Evolutionary conservation across 495 filamentous ascomycete species (phyloP).

Genomic region (Pyronema domesticum): DNA sequence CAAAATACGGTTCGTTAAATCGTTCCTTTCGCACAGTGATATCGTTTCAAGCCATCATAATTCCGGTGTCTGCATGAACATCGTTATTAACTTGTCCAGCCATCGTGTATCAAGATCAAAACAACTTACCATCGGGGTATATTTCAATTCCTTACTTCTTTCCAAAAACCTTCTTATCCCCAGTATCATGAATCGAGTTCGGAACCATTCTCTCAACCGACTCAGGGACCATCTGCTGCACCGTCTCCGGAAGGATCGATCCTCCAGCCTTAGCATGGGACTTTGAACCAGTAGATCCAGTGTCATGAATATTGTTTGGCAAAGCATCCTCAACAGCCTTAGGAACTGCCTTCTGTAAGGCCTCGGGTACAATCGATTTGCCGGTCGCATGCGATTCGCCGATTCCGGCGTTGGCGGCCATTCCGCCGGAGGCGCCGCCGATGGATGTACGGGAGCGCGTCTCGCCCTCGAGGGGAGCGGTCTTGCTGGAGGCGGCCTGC

Average conservation of each 20-base stretch:
- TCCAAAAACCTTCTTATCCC: slow-evolving; percentile 3
- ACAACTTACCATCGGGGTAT: too few relatives aligned
- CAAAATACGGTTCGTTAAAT: too few relatives aligned
- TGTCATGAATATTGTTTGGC: slow-evolving; percentile 5
- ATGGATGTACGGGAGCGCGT: background rate
- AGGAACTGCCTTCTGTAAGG: background rate
- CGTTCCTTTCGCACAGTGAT: too few relatives aligned
- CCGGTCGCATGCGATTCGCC: background rate
- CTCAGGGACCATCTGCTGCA: slow-evolving; percentile 3
- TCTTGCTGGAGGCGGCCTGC: background rate
- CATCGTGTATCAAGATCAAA: too few relatives aligned
- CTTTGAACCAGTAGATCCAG: slow-evolving; percentile 2
- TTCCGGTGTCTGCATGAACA: too few relatives aligned
- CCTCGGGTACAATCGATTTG: background rate
- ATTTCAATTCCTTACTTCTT: background rate
- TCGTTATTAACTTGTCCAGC: too few relatives aligned
- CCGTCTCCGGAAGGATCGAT: background rate
- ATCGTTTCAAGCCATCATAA: too few relatives aligned
- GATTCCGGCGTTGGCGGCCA: background rate
- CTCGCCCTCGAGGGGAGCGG: background rate
- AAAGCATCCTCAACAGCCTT: slow-evolving; percentile 1
- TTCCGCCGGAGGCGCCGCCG: background rate
- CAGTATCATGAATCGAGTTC: slow-evolving; percentile 4
- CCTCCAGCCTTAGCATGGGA: slow-evolving; percentile 5
- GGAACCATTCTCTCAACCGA: background rate